Evolutionary conservation across 805 yeast genomes (phyloP), one percentile per base, ranked within the genome.

Genomic region (Maudiozyma turicensis): DNA sequence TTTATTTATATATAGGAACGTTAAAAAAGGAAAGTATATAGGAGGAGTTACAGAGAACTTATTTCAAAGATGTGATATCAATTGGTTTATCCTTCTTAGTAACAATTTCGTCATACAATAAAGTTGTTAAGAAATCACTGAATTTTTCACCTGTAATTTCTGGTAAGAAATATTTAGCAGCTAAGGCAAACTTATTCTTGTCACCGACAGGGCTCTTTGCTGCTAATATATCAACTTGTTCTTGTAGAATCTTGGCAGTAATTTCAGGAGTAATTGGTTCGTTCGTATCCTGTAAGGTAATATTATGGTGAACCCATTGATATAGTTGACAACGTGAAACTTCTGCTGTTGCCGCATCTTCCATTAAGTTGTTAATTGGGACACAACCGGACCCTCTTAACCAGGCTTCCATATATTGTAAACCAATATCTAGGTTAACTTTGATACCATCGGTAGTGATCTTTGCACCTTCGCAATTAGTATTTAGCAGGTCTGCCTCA

Each of bases 301-400:
- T 84, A 46, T 78, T 78, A 63, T 85, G 91, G 50, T 80, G 82
- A 47, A 81, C 86, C 95, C 95, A 85, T 64, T 86, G 88, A 75
- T 82, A 82, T 57, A 85, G 72, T 69, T 84, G 90, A 52, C 88
- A 76, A 71, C 93, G 77, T 38, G 90, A 82, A 39, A 85, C 95
- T 68, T 85, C 95, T 38, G 91, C 91, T 46, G 95, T 85, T 38
- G 91, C 91, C 33, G 95, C 95, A 66, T 85, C 95, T 69, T 85
- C 95, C 95, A 85, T 85, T 67, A 85, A 72, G 65, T 80, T 78
- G 71, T 84, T 85, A 66, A 85, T 85, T 56, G 95, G 91, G 52
- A 84, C 90, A 74, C 93, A 85, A 13, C 95, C 95, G 48, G 81
- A 71, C 51, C 88, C 88, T 65, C 89, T 76, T 59, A 84, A 75